phyloP scores from a whole-genome alignment of 495 filamentous ascomycete genomes.

The Aspergillus indologenus region DNA sequence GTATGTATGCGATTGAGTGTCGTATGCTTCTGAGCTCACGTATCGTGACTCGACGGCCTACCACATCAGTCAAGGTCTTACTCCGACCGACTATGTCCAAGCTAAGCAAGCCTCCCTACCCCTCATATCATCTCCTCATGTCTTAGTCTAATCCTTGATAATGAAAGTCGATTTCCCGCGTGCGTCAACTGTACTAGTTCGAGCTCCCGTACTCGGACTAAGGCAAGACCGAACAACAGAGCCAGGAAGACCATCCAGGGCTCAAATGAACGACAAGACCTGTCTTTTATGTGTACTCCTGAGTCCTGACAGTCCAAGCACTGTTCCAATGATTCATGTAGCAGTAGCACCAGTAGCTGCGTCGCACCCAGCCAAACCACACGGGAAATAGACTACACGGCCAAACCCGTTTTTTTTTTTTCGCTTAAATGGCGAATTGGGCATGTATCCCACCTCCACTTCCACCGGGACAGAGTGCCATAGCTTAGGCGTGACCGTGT shows the following conservation, averaged over 20 bases:
- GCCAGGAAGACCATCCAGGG: neutral
- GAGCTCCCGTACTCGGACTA: neutral
- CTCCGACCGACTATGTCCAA: neutral
- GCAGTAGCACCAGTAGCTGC: neutral
- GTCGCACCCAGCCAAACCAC: neutral
- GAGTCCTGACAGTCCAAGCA: no score
- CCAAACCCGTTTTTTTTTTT: conserved; percentile 9
- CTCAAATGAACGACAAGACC: neutral
- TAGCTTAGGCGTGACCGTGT: no score
- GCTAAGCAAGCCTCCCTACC: neutral
- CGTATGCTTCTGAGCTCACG: no score
- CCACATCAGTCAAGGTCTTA: no score
- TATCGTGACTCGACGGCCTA: no score
- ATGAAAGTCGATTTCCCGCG: neutral
- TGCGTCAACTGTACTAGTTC: neutral
- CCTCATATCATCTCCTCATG: no score
- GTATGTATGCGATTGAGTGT: no score
- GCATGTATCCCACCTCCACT: conserved; percentile 23
- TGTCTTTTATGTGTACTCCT: neutral
- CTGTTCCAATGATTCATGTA: neutral
- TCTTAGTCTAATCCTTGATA: no score
- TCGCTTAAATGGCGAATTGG: conserved; percentile 21
- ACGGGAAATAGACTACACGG: conserved; percentile 21
- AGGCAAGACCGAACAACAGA: neutral
- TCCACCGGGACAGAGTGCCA: conserved; percentile 9